A percentile compares a stretch with the other conserved stretches of the same genome.
Conservation (phyloP, 2,329 filamentous ascomycete genomes). For the Ophiostoma quercus region DNA sequence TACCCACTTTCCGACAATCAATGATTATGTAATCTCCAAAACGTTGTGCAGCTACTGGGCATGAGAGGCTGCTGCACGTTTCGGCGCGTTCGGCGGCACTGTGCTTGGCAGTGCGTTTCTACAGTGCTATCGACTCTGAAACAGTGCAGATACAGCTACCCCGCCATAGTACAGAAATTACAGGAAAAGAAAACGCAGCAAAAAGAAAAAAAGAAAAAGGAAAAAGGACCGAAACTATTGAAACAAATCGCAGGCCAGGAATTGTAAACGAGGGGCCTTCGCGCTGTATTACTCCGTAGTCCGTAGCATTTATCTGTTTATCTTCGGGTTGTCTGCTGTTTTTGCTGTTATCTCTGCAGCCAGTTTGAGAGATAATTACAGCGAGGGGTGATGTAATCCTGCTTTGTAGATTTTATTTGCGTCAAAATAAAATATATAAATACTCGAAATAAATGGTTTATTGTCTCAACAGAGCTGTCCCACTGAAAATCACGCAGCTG, state of each 20-base stretch:
- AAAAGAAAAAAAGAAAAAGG: not conserved
- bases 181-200: not conserved
- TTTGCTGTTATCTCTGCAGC: not conserved
- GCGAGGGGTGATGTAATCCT: constrained; percentile 16
- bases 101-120: not conserved
- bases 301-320: not conserved
- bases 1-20: no score
- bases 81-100: not conserved
- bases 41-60: not conserved
- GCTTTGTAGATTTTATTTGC: not conserved
- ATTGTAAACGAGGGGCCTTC: constrained; percentile 3
- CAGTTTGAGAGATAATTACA: constrained; percentile 19
- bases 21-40: not conserved
- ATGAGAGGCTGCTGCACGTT: not conserved
- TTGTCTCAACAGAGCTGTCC: constrained; percentile 7
- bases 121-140: not conserved
- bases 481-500: constrained; percentile 25
- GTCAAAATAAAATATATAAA: not conserved
- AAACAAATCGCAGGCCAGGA: not conserved
- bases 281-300: constrained; percentile 10
- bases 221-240: not conserved
- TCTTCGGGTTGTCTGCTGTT: not conserved
- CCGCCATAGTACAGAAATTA: not conserved
- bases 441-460: constrained; percentile 18
- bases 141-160: not conserved